phyloP scores from a whole-genome alignment of 2,329 filamentous ascomycete species.

The Colletotrichum horii region DNA sequence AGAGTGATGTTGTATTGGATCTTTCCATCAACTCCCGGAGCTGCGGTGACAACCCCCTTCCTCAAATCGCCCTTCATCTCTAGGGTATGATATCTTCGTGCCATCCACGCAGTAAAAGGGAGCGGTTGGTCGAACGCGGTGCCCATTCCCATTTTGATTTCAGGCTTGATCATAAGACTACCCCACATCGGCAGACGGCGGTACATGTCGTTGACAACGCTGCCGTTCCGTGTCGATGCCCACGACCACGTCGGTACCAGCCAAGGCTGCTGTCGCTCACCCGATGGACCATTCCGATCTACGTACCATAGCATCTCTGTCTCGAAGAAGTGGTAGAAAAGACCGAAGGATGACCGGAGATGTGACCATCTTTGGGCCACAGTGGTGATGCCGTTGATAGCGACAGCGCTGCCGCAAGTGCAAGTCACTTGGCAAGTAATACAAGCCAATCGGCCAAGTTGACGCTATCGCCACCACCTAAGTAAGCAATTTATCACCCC shows the following conservation, averaged over 20 bases:
- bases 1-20: not conserved
- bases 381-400: not conserved
- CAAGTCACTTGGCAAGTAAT: too few species aligned
- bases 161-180: not conserved
- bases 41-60: not conserved
- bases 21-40: not conserved
- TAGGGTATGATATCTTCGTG: not conserved
- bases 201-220: not conserved
- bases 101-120: not conserved
- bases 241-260: not conserved
- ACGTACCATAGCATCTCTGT: not conserved
- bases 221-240: not conserved
- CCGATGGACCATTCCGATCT: not conserved
- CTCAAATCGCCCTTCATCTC: not conserved
- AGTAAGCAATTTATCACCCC: too few species aligned
- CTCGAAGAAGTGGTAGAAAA: not conserved
- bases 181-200: not conserved
- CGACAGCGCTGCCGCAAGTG: too few species aligned
- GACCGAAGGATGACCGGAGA: not conserved
- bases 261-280: not conserved
- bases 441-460: too few species aligned
- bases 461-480: too few species aligned
- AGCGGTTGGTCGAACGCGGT: not conserved
- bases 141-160: not conserved
- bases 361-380: not conserved